phyloP scores from a whole-genome alignment of 768 basidiomycete species.

The Pisolithus marmoratus region DNA sequence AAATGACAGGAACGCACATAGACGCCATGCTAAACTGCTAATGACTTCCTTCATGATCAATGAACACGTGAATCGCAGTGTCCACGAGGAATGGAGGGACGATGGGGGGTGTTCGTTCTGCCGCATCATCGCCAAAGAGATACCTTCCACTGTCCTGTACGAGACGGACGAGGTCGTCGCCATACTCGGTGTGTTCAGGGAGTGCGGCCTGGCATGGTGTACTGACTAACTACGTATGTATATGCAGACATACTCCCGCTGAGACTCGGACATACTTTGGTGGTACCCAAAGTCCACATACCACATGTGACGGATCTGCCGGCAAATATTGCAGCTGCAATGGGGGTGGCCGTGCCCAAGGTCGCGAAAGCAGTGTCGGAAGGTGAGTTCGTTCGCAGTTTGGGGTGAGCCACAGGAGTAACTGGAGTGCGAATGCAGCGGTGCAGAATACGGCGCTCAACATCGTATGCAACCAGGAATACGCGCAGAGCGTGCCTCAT shows the following conservation, averaged over 20 bases:
- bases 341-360: constrained; percentile 53
- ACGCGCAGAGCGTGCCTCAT: constrained; percentile 76
- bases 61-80: constrained; percentile 44
- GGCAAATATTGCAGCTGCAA: constrained; percentile 49
- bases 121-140: constrained; percentile 48
- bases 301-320: constrained; percentile 62
- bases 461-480: constrained; percentile 77
- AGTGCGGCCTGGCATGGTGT: too few species aligned
- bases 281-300: constrained; percentile 63
- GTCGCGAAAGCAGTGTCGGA: constrained; percentile 58
- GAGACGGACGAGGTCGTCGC: constrained; percentile 62
- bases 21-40: too few species aligned
- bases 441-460: constrained; percentile 63
- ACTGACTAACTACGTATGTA: too few species aligned
- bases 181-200: constrained; percentile 33
- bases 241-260: constrained; percentile 60
- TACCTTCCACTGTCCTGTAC: constrained; percentile 45
- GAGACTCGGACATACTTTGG: constrained; percentile 60
- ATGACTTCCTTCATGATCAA: constrained; percentile 78
- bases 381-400: constrained; percentile 37
- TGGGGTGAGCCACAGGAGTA: not conserved
- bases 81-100: constrained; percentile 44
- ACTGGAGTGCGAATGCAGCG: not conserved
- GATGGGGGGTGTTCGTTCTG: constrained; percentile 38
- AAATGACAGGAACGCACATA: too few species aligned